Evolutionary conservation across 306 rosid genomes (phyloP), one percentile per base, ranked within the genome.

Genomic region (Ceratonia siliqua): DNA sequence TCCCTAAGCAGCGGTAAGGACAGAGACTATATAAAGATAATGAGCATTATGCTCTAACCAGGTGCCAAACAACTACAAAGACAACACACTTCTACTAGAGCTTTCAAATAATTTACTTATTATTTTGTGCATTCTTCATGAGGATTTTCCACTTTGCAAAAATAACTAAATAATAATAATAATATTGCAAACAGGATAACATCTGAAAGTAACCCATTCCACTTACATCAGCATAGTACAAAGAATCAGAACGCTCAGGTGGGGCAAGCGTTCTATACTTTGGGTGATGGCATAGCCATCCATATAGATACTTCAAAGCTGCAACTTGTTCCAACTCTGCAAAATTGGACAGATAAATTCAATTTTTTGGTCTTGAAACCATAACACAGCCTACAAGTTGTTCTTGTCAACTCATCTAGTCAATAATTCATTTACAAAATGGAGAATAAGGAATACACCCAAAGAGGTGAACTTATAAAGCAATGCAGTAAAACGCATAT

Each of bases 281-380:
- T 32, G 91, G 87, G 82, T 94, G 99, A 83, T 94, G 76, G 10
- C 86, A 89, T 75, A 94, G 69, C 97, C 98, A 94, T 72, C 98
- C 98, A 81, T 82, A 86, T 57, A 94, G 85, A 79, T 92, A 94
- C 79, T 84, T 94, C 70, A 94, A 78, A 63, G 99, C 99, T 65
- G 93, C 88, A 2, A 84, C 52, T 82, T 92, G 99, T 86, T 94
- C 99, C 84, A 94, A 68, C 83, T 94, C 99, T 94, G 96, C 89
- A 83, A 67, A 72, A 63, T 71, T 39, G 56, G 79, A 58, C 21
- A 56, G 46, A 69, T 4, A 11, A 59, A 24, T 56, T 72, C 62
- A 64, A 35, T 38, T 76, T 30, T 58, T 49, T 8, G 12, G 25
- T 58, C 53, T 2, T 32, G 79, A 75, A 77, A 62, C 39, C 62